A percentile compares a stretch with the other conserved stretches of the same genome.
Conservation (phyloP, 2,329 filamentous ascomycete genomes). For the Alternaria angustiovoidea region DNA sequence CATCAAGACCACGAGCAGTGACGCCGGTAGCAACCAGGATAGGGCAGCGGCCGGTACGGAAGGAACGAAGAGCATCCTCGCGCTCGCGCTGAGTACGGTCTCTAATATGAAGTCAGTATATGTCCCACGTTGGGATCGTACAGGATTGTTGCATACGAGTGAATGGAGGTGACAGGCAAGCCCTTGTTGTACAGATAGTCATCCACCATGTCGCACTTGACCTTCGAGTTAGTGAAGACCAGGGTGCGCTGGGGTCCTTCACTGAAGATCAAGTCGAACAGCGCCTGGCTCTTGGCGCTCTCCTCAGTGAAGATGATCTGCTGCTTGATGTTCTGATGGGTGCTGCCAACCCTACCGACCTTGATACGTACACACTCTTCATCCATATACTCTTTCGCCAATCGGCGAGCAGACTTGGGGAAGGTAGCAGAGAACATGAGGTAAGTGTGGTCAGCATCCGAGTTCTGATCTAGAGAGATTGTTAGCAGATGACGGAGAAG, state of each 20-base stretch:
- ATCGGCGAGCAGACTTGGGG: slow-evolving; percentile 76
- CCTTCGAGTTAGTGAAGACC: slow-evolving; percentile 87
- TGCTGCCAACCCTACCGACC: slow-evolving; percentile 85
- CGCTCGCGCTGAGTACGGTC: slow-evolving; percentile 90
- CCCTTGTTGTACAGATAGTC: slow-evolving; percentile 84
- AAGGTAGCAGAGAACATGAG: slow-evolving; percentile 97
- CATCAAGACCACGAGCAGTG: slow-evolving; percentile 86
- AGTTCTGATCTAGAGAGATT: slow-evolving; percentile 69
- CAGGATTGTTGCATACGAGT: slow-evolving; percentile 55
- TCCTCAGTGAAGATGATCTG: slow-evolving; percentile 72
- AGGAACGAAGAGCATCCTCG: slow-evolving; percentile 88
- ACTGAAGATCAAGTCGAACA: slow-evolving; percentile 76
- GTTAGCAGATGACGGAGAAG: slow-evolving; percentile 17
- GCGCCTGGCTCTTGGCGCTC: slow-evolving; percentile 71
- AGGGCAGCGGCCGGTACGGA: slow-evolving; percentile 76
- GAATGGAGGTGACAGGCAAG: slow-evolving; percentile 87
- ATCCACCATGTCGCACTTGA: slow-evolving; percentile 81
- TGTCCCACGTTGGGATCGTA: background rate
- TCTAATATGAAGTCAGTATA: background rate
- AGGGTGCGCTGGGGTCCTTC: slow-evolving; percentile 65
- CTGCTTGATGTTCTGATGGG: slow-evolving; percentile 84
- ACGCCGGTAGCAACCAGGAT: slow-evolving; percentile 89
- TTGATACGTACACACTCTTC: slow-evolving; percentile 79
- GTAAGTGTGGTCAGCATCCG: slow-evolving; percentile 72
- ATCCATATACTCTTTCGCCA: slow-evolving; percentile 80